Conservation (phyloP, 257 asterid genomes). For the Solanum bukasovii region DNA sequence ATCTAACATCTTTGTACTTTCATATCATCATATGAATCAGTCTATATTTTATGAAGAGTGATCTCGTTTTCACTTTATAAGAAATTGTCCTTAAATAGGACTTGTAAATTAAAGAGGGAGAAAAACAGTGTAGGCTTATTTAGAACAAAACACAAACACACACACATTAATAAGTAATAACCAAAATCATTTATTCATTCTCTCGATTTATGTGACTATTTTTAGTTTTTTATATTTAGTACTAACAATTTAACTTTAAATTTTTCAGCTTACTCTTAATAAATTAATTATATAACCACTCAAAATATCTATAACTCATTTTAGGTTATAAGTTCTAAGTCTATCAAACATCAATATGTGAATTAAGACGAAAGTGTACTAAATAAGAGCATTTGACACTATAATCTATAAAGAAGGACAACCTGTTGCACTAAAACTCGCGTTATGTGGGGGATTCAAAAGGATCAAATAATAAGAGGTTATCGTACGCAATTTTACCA, state of each 20-base stretch:
- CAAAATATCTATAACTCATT: neutral
- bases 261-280: neutral
- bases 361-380: neutral
- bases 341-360: neutral
- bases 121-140: neutral
- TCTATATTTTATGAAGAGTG: too few species aligned
- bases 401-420: neutral
- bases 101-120: neutral
- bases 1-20: neutral
- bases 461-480: too few species aligned
- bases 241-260: neutral
- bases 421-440: fast-evolving
- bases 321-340: neutral
- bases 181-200: neutral
- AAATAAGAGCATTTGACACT: neutral
- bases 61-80: too few species aligned
- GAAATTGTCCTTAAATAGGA: neutral
- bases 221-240: neutral
- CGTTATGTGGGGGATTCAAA: fast-evolving
- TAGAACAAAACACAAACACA: neutral
- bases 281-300: neutral
- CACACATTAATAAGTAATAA: neutral
- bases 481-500: neutral
- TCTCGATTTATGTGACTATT: neutral
- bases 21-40: too few species aligned